These are phyloP conservation scores for Neofusicoccum sp. DNA, from an alignment of 2,329 filamentous ascomycete genomes.

Conservation along the genomic window DNA sequence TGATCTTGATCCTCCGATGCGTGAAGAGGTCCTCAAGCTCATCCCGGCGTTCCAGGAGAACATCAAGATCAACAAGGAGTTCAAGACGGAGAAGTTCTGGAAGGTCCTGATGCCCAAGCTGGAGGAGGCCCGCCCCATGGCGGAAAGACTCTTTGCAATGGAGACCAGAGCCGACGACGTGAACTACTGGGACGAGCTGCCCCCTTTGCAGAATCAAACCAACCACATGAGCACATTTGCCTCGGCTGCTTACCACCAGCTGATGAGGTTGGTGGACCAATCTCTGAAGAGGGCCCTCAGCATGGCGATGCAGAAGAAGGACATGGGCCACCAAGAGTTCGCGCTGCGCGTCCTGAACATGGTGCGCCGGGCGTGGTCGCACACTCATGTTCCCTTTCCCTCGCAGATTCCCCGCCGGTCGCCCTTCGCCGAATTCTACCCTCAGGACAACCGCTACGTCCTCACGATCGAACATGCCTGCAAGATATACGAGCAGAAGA, in stretches of 20 bases:
- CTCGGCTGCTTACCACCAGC: constrained; percentile 5
- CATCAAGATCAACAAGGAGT: constrained; percentile 42
- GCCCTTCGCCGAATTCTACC: constrained; percentile 16
- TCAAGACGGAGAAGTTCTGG: constrained; percentile 33
- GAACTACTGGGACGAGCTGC: constrained; percentile 22
- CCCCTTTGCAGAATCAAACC: constrained; percentile 5
- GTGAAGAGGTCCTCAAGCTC: constrained; percentile 34
- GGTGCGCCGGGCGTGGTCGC: constrained; percentile 27
- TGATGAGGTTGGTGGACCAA: background rate
- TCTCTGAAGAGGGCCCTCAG: constrained; percentile 6
- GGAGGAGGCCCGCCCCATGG: constrained; percentile 27
- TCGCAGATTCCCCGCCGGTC: constrained; percentile 17
- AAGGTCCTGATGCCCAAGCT: constrained; percentile 32
- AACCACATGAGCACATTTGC: constrained; percentile 18
- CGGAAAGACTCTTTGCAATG: constrained; percentile 25
- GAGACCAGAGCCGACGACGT: constrained; percentile 24
- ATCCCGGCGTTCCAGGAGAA: constrained; percentile 44
- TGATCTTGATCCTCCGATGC: constrained; percentile 41
- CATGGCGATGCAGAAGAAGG: constrained; percentile 1
- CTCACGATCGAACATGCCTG: constrained; percentile 37
- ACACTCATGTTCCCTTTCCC: constrained; percentile 15
- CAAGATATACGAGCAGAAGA: constrained; percentile 31
- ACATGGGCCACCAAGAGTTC: constrained; percentile 28
- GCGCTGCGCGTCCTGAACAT: constrained; percentile 31
- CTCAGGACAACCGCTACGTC: constrained; percentile 27